Conservation (phyloP, 1,284 basidiomycete species). For the Sporisorium scitamineum region DNA sequence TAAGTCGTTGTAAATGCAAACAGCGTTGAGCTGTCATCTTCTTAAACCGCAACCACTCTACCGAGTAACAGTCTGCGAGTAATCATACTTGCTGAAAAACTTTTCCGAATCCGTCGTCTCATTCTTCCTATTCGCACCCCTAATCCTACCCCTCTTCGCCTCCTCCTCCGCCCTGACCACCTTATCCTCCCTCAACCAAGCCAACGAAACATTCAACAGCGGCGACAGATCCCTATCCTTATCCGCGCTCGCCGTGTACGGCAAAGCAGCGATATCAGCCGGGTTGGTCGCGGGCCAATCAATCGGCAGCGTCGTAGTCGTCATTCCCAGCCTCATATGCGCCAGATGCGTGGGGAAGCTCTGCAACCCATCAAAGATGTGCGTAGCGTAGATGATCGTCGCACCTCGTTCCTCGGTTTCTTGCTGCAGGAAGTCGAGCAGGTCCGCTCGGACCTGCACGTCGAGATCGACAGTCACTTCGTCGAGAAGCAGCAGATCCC, state of each 20-base stretch:
- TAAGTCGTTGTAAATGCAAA: background rate
- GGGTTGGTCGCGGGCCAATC: slow-evolving; percentile 59
- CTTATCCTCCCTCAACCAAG: slow-evolving; percentile 66
- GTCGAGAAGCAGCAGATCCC: slow-evolving; percentile 92
- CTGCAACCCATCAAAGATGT: slow-evolving; percentile 68
- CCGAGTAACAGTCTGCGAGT: slow-evolving; percentile 51
- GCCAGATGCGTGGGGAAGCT: slow-evolving; percentile 66
- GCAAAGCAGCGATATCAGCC: slow-evolving; percentile 35
- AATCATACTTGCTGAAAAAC: slow-evolving; percentile 67
- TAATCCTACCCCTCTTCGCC: slow-evolving; percentile 38
- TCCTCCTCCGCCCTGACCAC: slow-evolving; percentile 56
- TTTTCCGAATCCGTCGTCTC: slow-evolving; percentile 64
- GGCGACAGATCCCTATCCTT: slow-evolving; percentile 38
- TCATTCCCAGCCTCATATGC: slow-evolving; percentile 65
- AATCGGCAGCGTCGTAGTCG: slow-evolving; percentile 50
- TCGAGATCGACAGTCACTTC: slow-evolving; percentile 99
- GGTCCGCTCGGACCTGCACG: slow-evolving; percentile 90
- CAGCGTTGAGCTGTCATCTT: slow-evolving; percentile 22
- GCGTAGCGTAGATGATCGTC: slow-evolving; percentile 83
- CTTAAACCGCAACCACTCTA: background rate
- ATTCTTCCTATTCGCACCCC: slow-evolving; percentile 48
- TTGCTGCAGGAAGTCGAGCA: slow-evolving; percentile 85
- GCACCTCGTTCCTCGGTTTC: slow-evolving; percentile 86
- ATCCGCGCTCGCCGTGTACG: slow-evolving; percentile 17
- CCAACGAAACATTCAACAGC: slow-evolving; percentile 59